phyloP scores from a whole-genome alignment of 257 asterid genomes.

The Fraxinus quadrangulata region DNA sequence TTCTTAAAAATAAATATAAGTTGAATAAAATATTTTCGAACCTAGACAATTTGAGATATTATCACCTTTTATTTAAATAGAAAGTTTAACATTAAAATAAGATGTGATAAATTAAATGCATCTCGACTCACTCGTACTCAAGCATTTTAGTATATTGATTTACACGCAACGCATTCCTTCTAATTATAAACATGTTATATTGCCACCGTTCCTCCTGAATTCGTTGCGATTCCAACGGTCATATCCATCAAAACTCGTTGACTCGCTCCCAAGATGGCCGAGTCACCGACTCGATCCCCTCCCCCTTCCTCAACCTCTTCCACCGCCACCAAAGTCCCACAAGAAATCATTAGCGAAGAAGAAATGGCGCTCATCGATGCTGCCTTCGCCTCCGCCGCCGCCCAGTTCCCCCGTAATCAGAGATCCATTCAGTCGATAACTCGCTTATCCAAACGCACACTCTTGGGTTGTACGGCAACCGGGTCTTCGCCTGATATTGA shows the following conservation, averaged over 20 bases:
- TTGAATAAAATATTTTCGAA: not conserved
- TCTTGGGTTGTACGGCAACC: conserved; percentile 44
- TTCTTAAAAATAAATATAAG: too few relatives aligned
- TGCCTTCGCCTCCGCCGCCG: conserved; percentile 34
- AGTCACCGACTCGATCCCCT: conserved; percentile 31
- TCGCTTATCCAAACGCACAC: conserved; percentile 56
- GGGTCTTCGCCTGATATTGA: conserved; percentile 65
- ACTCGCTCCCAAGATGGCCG: not conserved
- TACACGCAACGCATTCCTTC: not conserved
- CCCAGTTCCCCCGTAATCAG: conserved; percentile 31
- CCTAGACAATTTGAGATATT: not conserved
- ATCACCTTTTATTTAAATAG: too few relatives aligned
- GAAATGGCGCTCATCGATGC: conserved; percentile 28
- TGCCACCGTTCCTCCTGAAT: not conserved
- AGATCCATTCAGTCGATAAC: conserved; percentile 58
- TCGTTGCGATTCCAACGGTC: conserved; percentile 41
- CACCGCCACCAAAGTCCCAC: not conserved
- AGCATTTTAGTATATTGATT: too few relatives aligned
- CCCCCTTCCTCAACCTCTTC: conserved; percentile 15
- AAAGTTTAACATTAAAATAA: too few relatives aligned
- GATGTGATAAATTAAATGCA: too few relatives aligned
- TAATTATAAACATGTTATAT: not conserved
- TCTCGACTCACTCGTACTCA: too few relatives aligned
- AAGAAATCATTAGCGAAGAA: conserved; percentile 19
- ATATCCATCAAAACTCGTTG: conserved; percentile 30